phyloP scores from a whole-genome alignment of 2,329 filamentous ascomycete species.

The Sodiomyces alkalinus region DNA sequence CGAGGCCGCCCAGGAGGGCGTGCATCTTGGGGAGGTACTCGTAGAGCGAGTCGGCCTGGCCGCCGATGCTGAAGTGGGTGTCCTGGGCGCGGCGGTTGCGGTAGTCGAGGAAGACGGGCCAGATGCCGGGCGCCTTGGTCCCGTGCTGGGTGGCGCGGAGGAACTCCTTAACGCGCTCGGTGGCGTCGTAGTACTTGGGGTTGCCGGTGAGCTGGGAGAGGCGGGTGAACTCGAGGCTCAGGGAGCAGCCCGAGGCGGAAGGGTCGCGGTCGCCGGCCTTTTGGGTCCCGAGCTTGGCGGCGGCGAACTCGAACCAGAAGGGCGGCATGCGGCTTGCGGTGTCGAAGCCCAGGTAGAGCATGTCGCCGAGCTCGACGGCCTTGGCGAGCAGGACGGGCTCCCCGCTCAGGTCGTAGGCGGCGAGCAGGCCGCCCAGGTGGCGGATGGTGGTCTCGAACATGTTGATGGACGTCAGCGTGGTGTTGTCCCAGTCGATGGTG shows the following conservation, averaged over 20 bases:
- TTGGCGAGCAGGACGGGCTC: slow-evolving; percentile 31
- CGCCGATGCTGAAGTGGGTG: slow-evolving; percentile 26
- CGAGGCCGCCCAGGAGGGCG: slow-evolving; percentile 48
- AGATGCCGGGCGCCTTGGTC: slow-evolving; percentile 57
- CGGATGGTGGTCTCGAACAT: slow-evolving; percentile 49
- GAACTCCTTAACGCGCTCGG: slow-evolving; percentile 56
- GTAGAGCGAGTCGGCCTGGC: slow-evolving; percentile 34
- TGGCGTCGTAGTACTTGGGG: slow-evolving; percentile 60
- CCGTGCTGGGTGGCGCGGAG: slow-evolving; percentile 49
- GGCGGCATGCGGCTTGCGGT: slow-evolving; percentile 37
- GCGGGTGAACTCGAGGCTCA: slow-evolving; percentile 61
- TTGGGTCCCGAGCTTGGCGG: slow-evolving; percentile 22
- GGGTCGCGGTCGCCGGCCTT: slow-evolving; percentile 20
- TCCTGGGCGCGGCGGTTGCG: slow-evolving; percentile 30
- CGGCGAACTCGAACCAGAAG: slow-evolving; percentile 27
- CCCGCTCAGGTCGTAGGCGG: slow-evolving; percentile 35
- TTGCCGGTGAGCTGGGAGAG: slow-evolving; percentile 59
- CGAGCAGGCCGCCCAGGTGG: slow-evolving; percentile 35
- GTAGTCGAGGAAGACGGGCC: slow-evolving; percentile 52
- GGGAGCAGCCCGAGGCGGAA: slow-evolving; percentile 40
- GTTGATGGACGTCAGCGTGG: slow-evolving; percentile 29
- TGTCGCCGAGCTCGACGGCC: slow-evolving; percentile 35
- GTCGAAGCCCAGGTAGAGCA: slow-evolving; percentile 37
- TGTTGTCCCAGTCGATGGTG: slow-evolving; percentile 39
- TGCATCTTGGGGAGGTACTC: slow-evolving; percentile 47